These are phyloP conservation scores for Neurospora sp. DNA, from an alignment of 495 filamentous ascomycete genomes.

Conservation along the genomic window DNA sequence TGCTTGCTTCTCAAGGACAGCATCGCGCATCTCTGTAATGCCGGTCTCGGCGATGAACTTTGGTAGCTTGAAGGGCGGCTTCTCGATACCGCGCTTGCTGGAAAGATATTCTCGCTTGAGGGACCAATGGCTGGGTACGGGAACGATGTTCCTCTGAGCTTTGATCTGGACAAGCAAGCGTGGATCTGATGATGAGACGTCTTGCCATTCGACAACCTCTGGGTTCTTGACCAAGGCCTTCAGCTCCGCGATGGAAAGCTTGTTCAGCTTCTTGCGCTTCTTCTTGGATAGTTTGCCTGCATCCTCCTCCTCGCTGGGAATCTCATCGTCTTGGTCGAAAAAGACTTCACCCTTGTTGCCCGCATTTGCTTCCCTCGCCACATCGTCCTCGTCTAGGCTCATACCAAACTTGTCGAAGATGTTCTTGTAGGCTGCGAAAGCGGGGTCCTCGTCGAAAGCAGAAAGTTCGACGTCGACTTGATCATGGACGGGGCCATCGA, in stretches of 20 bases:
- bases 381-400: slow-evolving; percentile 40
- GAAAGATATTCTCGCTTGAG: slow-evolving; percentile 94
- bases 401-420: slow-evolving; percentile 64
- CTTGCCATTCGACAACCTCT: slow-evolving; percentile 95
- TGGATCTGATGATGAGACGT: slow-evolving; percentile 86
- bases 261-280: slow-evolving; percentile 79
- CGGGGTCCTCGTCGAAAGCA: slow-evolving; percentile 55
- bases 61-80: slow-evolving; percentile 81
- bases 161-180: slow-evolving; percentile 88
- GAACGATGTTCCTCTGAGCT: slow-evolving; percentile 88
- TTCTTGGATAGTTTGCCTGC: slow-evolving; percentile 79
- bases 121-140: slow-evolving; percentile 88
- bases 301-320: slow-evolving; percentile 76
- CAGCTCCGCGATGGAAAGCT: slow-evolving; percentile 87
- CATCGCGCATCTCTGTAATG: slow-evolving; percentile 95
- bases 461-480: slow-evolving; percentile 25
- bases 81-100: slow-evolving; percentile 91
- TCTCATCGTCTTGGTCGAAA: slow-evolving; percentile 78
- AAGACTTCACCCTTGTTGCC: slow-evolving; percentile 80
- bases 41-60: slow-evolving; percentile 98
- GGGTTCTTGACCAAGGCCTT: slow-evolving; percentile 87
- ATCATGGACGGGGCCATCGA: slow-evolving; percentile 36
- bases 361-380: slow-evolving; percentile 52
- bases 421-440: slow-evolving; percentile 72
- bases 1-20: slow-evolving; percentile 89